phyloP scores from a whole-genome alignment of 108 stramenopile species.

The Fragilaria radians region DNA sequence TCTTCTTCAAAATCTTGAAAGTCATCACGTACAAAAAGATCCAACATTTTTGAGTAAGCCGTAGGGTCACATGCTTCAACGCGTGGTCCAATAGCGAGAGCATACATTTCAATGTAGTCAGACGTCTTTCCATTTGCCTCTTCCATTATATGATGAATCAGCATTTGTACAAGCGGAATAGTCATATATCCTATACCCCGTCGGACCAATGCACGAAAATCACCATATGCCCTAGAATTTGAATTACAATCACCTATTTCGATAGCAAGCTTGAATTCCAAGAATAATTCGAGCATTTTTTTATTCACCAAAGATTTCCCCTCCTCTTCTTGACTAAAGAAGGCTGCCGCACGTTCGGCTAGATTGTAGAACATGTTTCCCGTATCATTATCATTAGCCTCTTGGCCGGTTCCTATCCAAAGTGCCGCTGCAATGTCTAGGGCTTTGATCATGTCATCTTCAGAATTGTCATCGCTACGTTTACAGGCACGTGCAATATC shows the following conservation, averaged over 20 bases:
- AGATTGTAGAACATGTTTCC: slow-evolving; percentile 67
- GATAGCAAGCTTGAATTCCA: slow-evolving; percentile 23
- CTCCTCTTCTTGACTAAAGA: slow-evolving; percentile 35
- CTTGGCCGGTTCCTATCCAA: slow-evolving; percentile 64
- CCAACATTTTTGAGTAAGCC: slow-evolving; percentile 20
- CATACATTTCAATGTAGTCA: slow-evolving; percentile 43
- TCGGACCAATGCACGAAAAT: slow-evolving; percentile 26
- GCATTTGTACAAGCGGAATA: slow-evolving; percentile 64
- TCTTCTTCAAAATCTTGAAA: slow-evolving; percentile 5
- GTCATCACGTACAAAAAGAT: slow-evolving; percentile 16
- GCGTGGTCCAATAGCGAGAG: slow-evolving; percentile 40
- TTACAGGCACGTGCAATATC: slow-evolving; percentile 40
- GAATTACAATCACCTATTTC: slow-evolving; percentile 10
- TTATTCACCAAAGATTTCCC: slow-evolving; percentile 45
- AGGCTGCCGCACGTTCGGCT: slow-evolving; percentile 34
- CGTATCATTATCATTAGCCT: slow-evolving; percentile 23
- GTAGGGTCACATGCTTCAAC: slow-evolving; percentile 36
- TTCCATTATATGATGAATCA: slow-evolving; percentile 51
- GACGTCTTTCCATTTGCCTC: slow-evolving; percentile 18
- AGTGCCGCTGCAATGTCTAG: slow-evolving; percentile 68
- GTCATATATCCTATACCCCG: slow-evolving; percentile 42
- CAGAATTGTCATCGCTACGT: slow-evolving; percentile 6
- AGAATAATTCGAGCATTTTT: slow-evolving; percentile 34
- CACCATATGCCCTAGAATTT: slow-evolving; percentile 18
- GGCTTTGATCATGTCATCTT: slow-evolving; percentile 10